A percentile compares a stretch with the other conserved stretches of the same genome.
phyloP scores from a whole-genome alignment of 1,284 basidiomycete species.

The Exobasidium cylindrosporum region DNA sequence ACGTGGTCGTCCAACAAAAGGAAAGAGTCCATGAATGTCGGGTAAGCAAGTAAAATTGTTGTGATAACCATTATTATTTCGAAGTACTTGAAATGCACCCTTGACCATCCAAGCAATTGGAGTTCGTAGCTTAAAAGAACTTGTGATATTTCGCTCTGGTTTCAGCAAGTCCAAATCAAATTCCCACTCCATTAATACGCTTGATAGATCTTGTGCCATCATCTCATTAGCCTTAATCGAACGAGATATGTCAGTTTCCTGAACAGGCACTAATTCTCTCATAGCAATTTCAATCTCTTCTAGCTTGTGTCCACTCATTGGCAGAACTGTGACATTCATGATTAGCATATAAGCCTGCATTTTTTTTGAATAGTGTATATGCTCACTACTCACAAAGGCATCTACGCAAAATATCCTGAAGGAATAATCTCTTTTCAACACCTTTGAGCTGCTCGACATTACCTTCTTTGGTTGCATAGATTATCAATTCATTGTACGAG shows the following conservation, averaged over 20 bases:
- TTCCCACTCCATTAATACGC: not conserved
- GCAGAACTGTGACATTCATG: too few species aligned
- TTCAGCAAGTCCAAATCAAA: not conserved
- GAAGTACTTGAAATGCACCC: not conserved
- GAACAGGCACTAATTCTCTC: not conserved
- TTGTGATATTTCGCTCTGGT: not conserved
- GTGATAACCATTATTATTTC: not conserved
- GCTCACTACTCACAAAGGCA: too few species aligned
- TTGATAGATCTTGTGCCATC: not conserved
- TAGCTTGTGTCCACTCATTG: not conserved
- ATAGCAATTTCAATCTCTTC: not conserved
- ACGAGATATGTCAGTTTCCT: not conserved
- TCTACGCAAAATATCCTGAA: not conserved
- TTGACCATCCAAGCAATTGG: not conserved
- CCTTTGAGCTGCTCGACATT: not conserved
- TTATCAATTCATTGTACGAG: not conserved
- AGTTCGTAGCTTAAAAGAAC: not conserved
- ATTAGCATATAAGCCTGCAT: too few species aligned
- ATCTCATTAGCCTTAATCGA: not conserved
- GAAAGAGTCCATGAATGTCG: not conserved
- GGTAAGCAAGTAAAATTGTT: not conserved
- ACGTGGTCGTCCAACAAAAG: not conserved
- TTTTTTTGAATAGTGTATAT: too few species aligned
- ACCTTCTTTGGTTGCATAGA: not conserved
- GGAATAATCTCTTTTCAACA: not conserved